A percentile compares a stretch with the other conserved stretches of the same genome.
Conservation (phyloP, 805 yeast species). For the Lipomyces chichibuensis region DNA sequence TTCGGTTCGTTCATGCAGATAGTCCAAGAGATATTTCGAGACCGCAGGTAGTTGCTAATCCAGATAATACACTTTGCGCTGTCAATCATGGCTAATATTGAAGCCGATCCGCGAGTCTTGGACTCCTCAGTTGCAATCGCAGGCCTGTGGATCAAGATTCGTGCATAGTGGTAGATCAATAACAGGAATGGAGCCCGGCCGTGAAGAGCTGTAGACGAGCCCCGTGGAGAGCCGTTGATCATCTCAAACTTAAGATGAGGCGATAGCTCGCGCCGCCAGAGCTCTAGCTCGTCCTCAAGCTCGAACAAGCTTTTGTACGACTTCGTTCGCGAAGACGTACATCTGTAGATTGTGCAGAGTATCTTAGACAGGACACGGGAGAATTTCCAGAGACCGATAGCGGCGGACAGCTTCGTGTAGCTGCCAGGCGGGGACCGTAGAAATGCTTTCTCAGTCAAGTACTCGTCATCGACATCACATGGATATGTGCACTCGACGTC, state of each 20-base stretch:
- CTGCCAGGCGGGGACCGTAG: conserved; percentile 40
- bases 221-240: conserved; percentile 40
- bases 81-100: conserved; percentile 43
- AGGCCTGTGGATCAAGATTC: conserved; percentile 66
- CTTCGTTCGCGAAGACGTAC: conserved; percentile 26
- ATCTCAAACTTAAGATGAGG: conserved; percentile 61
- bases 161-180: conserved; percentile 63
- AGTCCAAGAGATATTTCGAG: conserved; percentile 39
- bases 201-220: conserved; percentile 33
- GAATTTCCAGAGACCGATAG: conserved; percentile 28
- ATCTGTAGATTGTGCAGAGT: conserved; percentile 55
- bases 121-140: conserved; percentile 40
- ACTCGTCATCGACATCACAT: conserved; percentile 40
- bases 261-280: conserved; percentile 78
- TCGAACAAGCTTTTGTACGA: conserved; percentile 37
- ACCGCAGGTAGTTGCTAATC: conserved; percentile 39
- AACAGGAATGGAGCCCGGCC: conserved; percentile 50
- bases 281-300: conserved; percentile 69
- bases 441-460: conserved; percentile 26
- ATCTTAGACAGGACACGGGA: conserved; percentile 63
- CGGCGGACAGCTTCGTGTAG: conserved; percentile 30
- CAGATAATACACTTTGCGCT: conserved; percentile 43
- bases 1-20: conserved; percentile 41
- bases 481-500: conserved; percentile 89
- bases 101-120: conserved; percentile 36